Conservation (phyloP, 2,329 filamentous ascomycete species). For the Pseudopithomyces chartarum region DNA sequence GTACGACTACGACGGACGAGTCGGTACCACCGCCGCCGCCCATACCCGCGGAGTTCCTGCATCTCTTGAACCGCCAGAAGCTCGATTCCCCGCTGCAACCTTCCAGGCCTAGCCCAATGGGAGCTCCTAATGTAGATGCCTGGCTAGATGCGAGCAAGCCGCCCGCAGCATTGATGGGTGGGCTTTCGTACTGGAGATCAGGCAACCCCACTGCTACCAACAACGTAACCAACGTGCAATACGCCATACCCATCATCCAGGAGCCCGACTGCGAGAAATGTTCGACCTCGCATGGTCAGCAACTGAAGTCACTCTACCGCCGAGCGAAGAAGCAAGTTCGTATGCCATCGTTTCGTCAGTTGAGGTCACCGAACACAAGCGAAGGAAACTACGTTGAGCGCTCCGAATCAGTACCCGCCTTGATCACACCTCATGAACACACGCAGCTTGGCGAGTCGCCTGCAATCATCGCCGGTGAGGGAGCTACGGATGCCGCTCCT, state of each 20-base stretch:
- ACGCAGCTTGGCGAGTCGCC: slow-evolving; percentile 12
- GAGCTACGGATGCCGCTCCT: slow-evolving; percentile 11
- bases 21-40: slow-evolving; percentile 6
- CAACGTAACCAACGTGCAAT: slow-evolving; percentile 24
- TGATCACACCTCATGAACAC: slow-evolving; percentile 22
- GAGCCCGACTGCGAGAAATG: slow-evolving; percentile 13
- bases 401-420: slow-evolving; percentile 32
- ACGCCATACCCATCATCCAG: slow-evolving; percentile 32
- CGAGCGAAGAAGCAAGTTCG: slow-evolving; percentile 35
- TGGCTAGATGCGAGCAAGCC: slow-evolving; percentile 41
- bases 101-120: slow-evolving; percentile 29
- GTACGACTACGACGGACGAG: neutral
- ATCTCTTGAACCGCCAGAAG: slow-evolving; percentile 11
- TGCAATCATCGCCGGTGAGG: slow-evolving; percentile 12
- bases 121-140: slow-evolving; percentile 35
- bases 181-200: slow-evolving; percentile 40
- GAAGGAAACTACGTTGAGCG: slow-evolving; percentile 24
- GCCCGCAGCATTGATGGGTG: slow-evolving; percentile 37
- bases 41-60: slow-evolving; percentile 14
- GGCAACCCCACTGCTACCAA: slow-evolving; percentile 14
- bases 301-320: slow-evolving; percentile 30
- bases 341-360: slow-evolving; percentile 33
- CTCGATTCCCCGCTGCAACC: slow-evolving; percentile 25
- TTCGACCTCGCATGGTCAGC: slow-evolving; percentile 23
- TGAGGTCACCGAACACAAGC: slow-evolving; percentile 18